phyloP scores from a whole-genome alignment of 192 early-diverging fungal genomes.

The Coemansia biformis region DNA sequence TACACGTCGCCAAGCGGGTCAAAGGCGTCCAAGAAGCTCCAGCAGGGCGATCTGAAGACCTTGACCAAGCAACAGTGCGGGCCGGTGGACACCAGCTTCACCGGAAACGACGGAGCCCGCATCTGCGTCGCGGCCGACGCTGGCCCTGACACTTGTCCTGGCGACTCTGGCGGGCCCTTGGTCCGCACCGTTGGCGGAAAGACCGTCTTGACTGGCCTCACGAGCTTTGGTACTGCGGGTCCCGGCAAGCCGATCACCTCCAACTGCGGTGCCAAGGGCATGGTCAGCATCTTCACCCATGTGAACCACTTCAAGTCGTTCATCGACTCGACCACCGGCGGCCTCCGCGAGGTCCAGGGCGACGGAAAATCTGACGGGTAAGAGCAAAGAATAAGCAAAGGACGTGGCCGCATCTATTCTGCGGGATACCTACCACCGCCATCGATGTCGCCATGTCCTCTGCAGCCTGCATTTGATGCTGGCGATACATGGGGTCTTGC shows the following conservation, averaged over 20 bases:
- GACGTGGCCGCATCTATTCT: too few relatives aligned
- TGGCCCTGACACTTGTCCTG: conserved; percentile 43
- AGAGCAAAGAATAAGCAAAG: too few relatives aligned
- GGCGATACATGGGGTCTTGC: too few relatives aligned
- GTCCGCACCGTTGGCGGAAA: conserved; percentile 35
- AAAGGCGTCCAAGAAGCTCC: conserved; percentile 28
- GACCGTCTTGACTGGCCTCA: conserved; percentile 43
- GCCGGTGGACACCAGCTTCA: conserved; percentile 39
- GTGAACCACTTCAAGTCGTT: conserved; percentile 42
- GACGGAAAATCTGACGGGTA: conserved; percentile 21
- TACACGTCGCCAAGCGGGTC: conserved; percentile 27
- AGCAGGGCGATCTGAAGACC: conserved; percentile 26
- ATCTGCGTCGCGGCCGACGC: conserved; percentile 44
- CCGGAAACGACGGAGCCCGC: conserved; percentile 33
- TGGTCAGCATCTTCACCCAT: conserved; percentile 49
- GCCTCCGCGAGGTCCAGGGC: conserved; percentile 27
- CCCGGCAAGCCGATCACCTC: conserved; percentile 23
- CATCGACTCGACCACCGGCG: conserved; percentile 41
- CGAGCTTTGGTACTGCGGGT: conserved; percentile 48
- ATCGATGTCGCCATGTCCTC: too few relatives aligned
- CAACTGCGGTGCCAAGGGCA: conserved; percentile 40
- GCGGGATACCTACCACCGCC: too few relatives aligned
- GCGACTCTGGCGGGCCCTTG: conserved; percentile 52
- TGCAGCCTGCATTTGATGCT: background rate
- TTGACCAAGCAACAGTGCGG: conserved; percentile 30